A percentile compares a stretch with the other conserved stretches of the same genome.
These are phyloP conservation scores for Podaxis sp. DNA, from an alignment of 768 basidiomycete genomes.

Conservation along the genomic window DNA sequence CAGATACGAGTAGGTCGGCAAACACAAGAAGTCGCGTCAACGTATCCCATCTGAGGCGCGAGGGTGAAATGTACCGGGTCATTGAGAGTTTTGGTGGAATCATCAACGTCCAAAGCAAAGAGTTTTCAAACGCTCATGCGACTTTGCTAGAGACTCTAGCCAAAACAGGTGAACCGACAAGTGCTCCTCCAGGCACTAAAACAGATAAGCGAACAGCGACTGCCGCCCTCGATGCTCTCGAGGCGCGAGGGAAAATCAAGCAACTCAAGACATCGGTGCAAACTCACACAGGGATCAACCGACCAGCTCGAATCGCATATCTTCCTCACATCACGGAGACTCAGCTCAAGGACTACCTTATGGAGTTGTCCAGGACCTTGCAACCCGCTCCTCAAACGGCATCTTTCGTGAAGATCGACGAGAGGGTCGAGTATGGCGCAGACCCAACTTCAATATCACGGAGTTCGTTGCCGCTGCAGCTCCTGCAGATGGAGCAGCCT, in stretches of 20 bases:
- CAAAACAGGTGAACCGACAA: slow-evolving; percentile 64
- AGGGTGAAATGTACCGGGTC: slow-evolving; percentile 73
- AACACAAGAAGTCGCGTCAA: slow-evolving; percentile 46
- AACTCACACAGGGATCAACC: slow-evolving; percentile 55
- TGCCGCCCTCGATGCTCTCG: slow-evolving; percentile 57
- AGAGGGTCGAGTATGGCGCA: slow-evolving; percentile 55
- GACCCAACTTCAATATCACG: slow-evolving; percentile 28
- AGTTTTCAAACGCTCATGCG: slow-evolving; percentile 67
- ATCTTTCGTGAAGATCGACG: slow-evolving; percentile 49
- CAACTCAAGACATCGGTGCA: slow-evolving; percentile 64
- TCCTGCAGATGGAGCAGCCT: slow-evolving; percentile 46
- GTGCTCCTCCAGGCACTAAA: slow-evolving; percentile 63
- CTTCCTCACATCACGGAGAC: slow-evolving; percentile 56
- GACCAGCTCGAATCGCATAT: slow-evolving; percentile 62
- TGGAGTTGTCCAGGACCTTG: slow-evolving; percentile 42
- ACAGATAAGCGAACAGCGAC: slow-evolving; percentile 74
- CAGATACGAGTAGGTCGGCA: neutral
- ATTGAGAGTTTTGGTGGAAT: slow-evolving; percentile 69
- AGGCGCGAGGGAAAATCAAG: slow-evolving; percentile 66
- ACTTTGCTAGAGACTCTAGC: slow-evolving; percentile 57
- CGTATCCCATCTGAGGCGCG: slow-evolving; percentile 74
- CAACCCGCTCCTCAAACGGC: slow-evolving; percentile 32
- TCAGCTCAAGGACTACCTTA: slow-evolving; percentile 56
- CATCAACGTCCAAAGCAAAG: slow-evolving; percentile 60
- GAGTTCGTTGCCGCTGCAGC: slow-evolving; percentile 39